Base-by-base conservation (phyloP, 106 monocot species). In the Vanilla planifolia region DNA sequence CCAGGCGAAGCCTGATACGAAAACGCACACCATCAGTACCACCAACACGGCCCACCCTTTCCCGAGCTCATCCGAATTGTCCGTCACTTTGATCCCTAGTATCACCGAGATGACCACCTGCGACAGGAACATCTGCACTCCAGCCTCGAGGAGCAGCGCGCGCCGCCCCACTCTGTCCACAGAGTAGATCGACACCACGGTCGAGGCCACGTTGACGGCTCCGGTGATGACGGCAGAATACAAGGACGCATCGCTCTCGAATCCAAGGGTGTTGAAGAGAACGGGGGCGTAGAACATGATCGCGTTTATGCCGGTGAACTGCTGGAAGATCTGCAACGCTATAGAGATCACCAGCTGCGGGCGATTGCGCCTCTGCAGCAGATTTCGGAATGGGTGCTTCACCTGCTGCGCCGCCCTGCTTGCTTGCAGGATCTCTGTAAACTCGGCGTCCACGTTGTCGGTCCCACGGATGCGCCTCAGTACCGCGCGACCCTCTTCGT, bases 331-430 rank as follows among this genome's bases (percentile, higher is more conserved):
- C 73, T 88, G 90, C n/a, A 92, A 51, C 24, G 75, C 40, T 33
- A 82, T n/a, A 28, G 92, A 82, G 47, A 92, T 92, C 50, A 80
- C 67, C 33, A 92, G 80, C 67, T 73, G 92, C 2, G 92, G 92
- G 1, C 83, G 68, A 67, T 87, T 92, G 34, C 72, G 75, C 16
- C 83, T 79, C 47, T 44, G 43, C 30, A 92, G 86, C 32, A 92
- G 92, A 72, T 86, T 88, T 36, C 85, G 84, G 72, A 88, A 93
- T 1, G 92, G 92, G 71, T 88, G 85, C 76, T 93, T 81, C 42
- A 93, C 92, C 35, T 79, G 73, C 13, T 84, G 75, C 8, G 88
- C 92, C 6, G 73, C 39, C 23, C 39, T 73, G 62, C 84, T 79
- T 5, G 88, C 92, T 33, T 71, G 66, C 26, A 88, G 43, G 59